Conservation (phyloP, 75 land plant genomes). For the Sequoia sempervirens region DNA sequence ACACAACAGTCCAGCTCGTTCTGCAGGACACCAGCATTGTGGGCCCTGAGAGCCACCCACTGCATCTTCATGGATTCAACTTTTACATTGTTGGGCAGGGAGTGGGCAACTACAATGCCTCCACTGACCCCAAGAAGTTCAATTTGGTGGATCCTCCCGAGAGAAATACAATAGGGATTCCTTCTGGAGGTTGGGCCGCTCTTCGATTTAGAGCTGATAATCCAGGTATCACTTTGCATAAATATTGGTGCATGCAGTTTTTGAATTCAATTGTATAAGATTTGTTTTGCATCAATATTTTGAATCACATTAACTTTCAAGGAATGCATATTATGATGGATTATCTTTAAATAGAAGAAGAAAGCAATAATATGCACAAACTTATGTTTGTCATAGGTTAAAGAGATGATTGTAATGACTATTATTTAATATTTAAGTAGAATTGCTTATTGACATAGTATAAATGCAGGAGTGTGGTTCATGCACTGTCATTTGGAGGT, state of each 20-base stretch:
- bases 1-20: constrained; percentile 62
- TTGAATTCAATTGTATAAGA: no score
- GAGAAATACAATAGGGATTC: constrained; percentile 58
- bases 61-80: constrained; percentile 68
- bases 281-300: no score
- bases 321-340: no score
- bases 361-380: no score
- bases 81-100: constrained; percentile 68
- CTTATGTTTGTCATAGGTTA: no score
- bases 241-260: no score
- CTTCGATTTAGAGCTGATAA: constrained; percentile 63
- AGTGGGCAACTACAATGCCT: constrained; percentile 46
- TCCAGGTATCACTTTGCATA: constrained; percentile 35
- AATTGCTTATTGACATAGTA: neutral
- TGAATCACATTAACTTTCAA: no score
- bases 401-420: no score
- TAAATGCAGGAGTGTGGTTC: neutral
- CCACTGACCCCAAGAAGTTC: constrained; percentile 30
- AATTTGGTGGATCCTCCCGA: constrained; percentile 61
- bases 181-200: constrained; percentile 64
- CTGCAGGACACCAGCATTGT: constrained; percentile 62
- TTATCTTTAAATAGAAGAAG: no score
- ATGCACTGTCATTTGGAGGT: constrained; percentile 67
- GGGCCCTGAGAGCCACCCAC: constrained; percentile 60
- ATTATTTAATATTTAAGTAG: neutral